Evolutionary conservation across 164 flowering plant genomes (phyloP), one percentile per base, ranked within the genome.

Genomic region (Chimonanthus salicifolius): DNA sequence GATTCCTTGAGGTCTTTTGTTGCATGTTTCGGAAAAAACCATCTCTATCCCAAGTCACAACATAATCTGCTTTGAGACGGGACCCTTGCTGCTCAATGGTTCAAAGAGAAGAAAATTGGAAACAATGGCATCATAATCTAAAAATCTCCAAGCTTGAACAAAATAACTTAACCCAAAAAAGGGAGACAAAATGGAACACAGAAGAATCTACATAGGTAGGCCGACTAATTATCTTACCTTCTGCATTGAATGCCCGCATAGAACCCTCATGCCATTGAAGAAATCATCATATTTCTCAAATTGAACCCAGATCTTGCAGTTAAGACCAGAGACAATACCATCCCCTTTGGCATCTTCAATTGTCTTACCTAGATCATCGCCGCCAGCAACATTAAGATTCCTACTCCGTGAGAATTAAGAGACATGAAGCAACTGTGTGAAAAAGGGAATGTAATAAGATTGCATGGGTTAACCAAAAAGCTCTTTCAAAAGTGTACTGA

Each of bases 381-480:
- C 94, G 83, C 79, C 94, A 64, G 90, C 89, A 80, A 92, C 91
- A 84, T 83, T 85, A 80, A 94, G 94, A 78, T 88, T 88, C 99
- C 99, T 94, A 88, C 48, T 78, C 51, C 62, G 66, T 11, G 69
- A 7, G 18, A 72, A 44, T 68, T 60, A 64, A 70, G 58, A 5
- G 33, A 47, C 70, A 71, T 63, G 58, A 79, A 68, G 49, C n/a
- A 3, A 49, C 48, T 11, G 54, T 44, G 67, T 67, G 33, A 4
- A 8, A 54, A 54, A 54, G n/a, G 71, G 20, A 49, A 47, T 45
- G 58, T 21, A 58, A 67, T 62, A 7, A 63, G 43, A 62, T n/a
- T 33, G 44, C 2, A 49, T 63, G 13, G 44, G 18, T 3, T 54
- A 43, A 6, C 10, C 33, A n/a, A 9, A 45, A 9, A 44, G 54